These are phyloP conservation scores for Colletotrichum coccodes DNA, from an alignment of 2,329 filamentous ascomycete species.

Conservation along the genomic window DNA sequence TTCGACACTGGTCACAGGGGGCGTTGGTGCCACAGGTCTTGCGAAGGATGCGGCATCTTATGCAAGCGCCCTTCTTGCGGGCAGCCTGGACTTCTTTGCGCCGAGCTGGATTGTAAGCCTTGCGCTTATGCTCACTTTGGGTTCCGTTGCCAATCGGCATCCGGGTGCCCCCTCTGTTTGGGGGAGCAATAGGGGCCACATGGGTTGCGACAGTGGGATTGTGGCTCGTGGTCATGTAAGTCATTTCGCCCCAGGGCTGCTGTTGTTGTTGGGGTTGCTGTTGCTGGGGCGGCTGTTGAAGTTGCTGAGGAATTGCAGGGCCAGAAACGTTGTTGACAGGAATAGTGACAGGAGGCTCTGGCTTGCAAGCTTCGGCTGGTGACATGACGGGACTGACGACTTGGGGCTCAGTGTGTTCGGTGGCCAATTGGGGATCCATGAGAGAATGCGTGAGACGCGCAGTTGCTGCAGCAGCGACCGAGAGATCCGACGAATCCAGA, in stretches of 20 bases:
- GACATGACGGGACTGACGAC: constrained; percentile 19
- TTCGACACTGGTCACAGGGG: constrained; percentile 71
- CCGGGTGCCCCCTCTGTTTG: constrained; percentile 59
- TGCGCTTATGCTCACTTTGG: constrained; percentile 34
- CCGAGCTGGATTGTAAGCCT: constrained; percentile 56
- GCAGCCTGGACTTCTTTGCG: constrained; percentile 74
- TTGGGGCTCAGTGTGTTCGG: constrained; percentile 21
- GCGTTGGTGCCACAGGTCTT: constrained; percentile 74
- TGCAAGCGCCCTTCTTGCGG: constrained; percentile 72
- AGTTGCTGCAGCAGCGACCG: constrained; percentile 66
- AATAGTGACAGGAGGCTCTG: not conserved
- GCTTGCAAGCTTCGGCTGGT: constrained; percentile 14
- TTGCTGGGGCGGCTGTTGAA: not conserved
- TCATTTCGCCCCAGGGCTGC: constrained; percentile 65
- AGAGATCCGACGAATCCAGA: constrained; percentile 60
- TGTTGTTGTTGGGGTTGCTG: constrained; percentile 24
- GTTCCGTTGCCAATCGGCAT: constrained; percentile 46
- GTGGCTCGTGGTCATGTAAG: constrained; percentile 52
- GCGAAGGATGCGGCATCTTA: constrained; percentile 71
- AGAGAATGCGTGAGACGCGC: constrained; percentile 65
- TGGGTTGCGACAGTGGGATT: constrained; percentile 25
- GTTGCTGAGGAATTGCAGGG: not conserved
- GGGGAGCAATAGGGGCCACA: constrained; percentile 31
- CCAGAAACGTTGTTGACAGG: not conserved
- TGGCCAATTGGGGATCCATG: constrained; percentile 60